Evolutionary conservation across 495 filamentous ascomycete genomes (phyloP), one percentile per base, ranked within the genome.

Genomic region (Aspergillus ostianus): DNA sequence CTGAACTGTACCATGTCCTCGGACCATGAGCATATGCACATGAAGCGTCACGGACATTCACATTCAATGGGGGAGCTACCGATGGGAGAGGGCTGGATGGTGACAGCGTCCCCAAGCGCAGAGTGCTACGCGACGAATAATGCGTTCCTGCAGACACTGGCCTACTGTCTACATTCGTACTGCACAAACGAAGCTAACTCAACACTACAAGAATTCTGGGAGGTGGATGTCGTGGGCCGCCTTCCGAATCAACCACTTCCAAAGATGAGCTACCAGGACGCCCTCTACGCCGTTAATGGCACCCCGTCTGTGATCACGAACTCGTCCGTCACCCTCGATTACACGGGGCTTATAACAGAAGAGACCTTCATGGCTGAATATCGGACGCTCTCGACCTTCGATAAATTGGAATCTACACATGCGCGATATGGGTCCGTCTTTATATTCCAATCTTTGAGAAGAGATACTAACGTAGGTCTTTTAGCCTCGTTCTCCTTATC

Each of bases 111-210:
- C 3, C 51, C 51, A 0, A 36, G 27, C 8, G 8, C 51, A 8
- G 51, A 53, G 17, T 53, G 51, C 51, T 53, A 53, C 19, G 51
- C 51, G 51, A 36, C 51, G 6, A 53, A 53, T 6, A 15, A 53
- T 36, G 26, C 27, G 27, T 53, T 53, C 51, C 15, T 53, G 51
- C 51, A 53, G 27, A 53, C 51, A 0, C 27, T 53, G 51, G 51
- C 51, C 4, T 53, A 53, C 27, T 53, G 51, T 19, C n/a, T 53
- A 12, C 36, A 32, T 27, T 53, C 27, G 6, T 27, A 32, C 17
- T 53, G 51, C 15, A 18, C 23, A 10, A 30, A 6, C 4, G 17
- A 18, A 12, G 2, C 27, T 2, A 36, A 53, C 27, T 53, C 51
- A 0, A 18, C 27, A 2, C 3, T 53, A 13, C 51, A 53, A 29